Evolutionary conservation across 441 rosid species (phyloP), one percentile per base, ranked within the genome.

Genomic region (Euphorbia schlechtendalii): DNA sequence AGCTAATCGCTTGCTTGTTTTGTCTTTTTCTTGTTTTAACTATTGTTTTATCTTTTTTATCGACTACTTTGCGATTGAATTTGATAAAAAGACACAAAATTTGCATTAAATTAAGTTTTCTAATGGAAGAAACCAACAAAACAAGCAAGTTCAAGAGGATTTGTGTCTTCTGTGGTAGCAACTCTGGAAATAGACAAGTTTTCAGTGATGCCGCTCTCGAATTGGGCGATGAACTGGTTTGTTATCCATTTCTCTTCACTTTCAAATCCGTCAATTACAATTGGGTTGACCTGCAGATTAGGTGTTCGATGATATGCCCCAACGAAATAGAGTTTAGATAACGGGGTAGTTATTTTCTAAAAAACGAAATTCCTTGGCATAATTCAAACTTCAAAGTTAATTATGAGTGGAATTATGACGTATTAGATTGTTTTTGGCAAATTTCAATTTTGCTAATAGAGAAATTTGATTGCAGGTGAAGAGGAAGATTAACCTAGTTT

Each of bases 121-220:
- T 32, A 69, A 84, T 84, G 92, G 87, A 83, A 67, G 93, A 83
- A 52, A 76, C 65, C 34, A 60, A 70, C 21, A 62, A 64, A 32
- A 45, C 71, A 21, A 79, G 77, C 85, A 84, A 74, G 78, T 92
- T 89, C 83, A 84, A 68, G 54, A 86, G 80, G 79, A 67, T 92
- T 36, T 89, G 96, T 78, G 98, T 92, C 22, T 92, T 86, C 76
- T 92, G 96, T 71, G 98, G 96, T 66, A 92, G 96, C 81, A 80
- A 86, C 76, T 72, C 92, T 71, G 96, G 98, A 68, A 59, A 81
- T 65, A 85, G 94, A 74, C 72, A 83, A 75, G 81, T 89, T 43
- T 87, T 85, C 83, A 81, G 92, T 64, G 90, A 85, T 65, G 98
- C 98, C 73, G 92, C 96, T 71, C 75, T 88, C 76, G 86, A 89